Conservation (phyloP, 1,284 basidiomycete genomes). For the Kwoniella shivajii region DNA sequence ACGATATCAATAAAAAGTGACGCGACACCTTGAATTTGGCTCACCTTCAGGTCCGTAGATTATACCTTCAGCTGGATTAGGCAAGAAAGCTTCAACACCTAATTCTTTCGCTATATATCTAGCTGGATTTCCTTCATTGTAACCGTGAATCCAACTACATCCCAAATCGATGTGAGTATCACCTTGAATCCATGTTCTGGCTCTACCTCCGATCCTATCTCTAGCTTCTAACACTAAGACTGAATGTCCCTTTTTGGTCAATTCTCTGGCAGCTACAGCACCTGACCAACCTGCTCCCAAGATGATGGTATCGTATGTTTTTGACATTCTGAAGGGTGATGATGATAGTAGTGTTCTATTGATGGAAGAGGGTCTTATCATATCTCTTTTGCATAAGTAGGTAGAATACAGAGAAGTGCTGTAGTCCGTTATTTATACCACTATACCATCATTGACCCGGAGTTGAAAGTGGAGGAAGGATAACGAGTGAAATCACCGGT, state of each 20-base stretch:
- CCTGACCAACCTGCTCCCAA: slow-evolving; percentile 59
- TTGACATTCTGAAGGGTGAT: slow-evolving; percentile 8
- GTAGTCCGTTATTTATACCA: no score
- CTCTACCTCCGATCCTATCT: slow-evolving; percentile 57
- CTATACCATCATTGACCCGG: no score
- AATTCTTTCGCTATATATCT: slow-evolving; percentile 52
- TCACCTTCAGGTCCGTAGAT: slow-evolving; percentile 48
- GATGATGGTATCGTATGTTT: slow-evolving; percentile 54
- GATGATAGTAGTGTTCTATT: neutral
- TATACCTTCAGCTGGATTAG: slow-evolving; percentile 41
- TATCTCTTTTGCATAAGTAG: no score
- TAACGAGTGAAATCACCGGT: no score
- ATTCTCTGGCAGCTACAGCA: slow-evolving; percentile 55
- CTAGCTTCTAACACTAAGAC: slow-evolving; percentile 59
- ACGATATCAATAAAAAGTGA: neutral
- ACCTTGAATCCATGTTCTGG: slow-evolving; percentile 50
- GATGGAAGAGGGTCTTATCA: neutral
- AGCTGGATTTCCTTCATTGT: slow-evolving; percentile 56
- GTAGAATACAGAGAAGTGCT: no score
- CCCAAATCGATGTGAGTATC: slow-evolving; percentile 54
- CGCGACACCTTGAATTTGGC: slow-evolving; percentile 1
- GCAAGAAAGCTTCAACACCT: slow-evolving; percentile 50
- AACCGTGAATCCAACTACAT: slow-evolving; percentile 59
- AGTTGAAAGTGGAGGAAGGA: no score
- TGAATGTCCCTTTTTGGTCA: slow-evolving; percentile 50